phyloP scores from a whole-genome alignment of 148 eudicot species.

The Vaccinium corymbosum region DNA sequence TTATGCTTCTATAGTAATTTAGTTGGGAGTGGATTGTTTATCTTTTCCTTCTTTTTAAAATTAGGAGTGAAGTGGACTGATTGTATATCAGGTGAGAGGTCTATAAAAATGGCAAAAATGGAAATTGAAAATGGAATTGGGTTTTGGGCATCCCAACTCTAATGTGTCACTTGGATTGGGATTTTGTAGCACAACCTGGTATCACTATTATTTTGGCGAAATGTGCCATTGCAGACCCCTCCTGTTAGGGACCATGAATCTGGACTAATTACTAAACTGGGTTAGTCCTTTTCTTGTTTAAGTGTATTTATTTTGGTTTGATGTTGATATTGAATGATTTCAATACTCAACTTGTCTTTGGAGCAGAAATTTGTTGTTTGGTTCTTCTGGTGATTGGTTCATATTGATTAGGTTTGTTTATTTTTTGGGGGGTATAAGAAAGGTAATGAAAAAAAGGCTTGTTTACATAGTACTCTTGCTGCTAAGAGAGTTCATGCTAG shows the following conservation, averaged over 20 bases:
- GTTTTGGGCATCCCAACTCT: background rate
- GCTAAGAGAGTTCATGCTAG: background rate
- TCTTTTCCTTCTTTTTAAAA: no score
- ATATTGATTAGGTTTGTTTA: background rate
- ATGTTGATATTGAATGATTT: background rate
- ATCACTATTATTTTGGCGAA: background rate
- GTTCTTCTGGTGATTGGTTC: no score
- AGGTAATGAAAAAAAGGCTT: background rate
- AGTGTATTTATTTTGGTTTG: background rate
- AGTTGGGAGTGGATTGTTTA: background rate
- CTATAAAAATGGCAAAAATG: background rate
- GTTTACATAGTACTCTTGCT: background rate
- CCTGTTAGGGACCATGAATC: background rate
- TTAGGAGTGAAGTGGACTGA: background rate
- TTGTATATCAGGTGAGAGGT: background rate
- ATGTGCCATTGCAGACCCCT: background rate
- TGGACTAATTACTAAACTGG: background rate
- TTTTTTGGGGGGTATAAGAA: background rate
- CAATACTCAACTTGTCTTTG: background rate
- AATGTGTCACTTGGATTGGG: background rate
- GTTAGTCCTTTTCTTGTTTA: background rate
- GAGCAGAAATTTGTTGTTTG: background rate
- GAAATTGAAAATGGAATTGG: background rate
- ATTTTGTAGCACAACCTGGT: background rate
- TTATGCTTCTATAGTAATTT: background rate